Base-by-base conservation (phyloP, 768 basidiomycete genomes). In the Boletus insuetus region DNA sequence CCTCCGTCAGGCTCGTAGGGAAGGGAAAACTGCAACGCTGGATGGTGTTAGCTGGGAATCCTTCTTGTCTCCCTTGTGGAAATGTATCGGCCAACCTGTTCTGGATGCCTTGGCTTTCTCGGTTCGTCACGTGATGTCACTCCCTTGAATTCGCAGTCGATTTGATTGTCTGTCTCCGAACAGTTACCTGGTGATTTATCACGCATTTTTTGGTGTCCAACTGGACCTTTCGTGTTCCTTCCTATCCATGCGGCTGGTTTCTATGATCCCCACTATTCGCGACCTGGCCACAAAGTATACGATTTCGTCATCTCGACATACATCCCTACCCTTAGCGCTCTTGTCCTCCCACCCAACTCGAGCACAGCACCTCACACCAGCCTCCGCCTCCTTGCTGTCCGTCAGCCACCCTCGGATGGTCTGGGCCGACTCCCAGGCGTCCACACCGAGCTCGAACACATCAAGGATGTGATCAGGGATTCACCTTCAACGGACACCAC, bases 361-460 rank as follows among this genome's bases (percentile, higher is more conserved):
- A 12, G 35, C n/a, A 16, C 32, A 5, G 9, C 4, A 24, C 22
- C 39, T 26, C 22, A 4, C 9, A 19, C 12, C 3, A 11, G 24
- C 12, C 16, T 48, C 14, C 22, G 35, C 24, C 35, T 48, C 11
- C 47, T 48, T 29, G 10, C 2, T 47, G 34, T 35, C 34, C 34
- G 34, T 35, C 34, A 35, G 11, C 34, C 34, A 14, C 10, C 34
- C 7, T 12, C 67, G 6, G 59, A 57, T 17, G 61, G 60, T 2
- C 44, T 42, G 10, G 11, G 1, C 9, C 39, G 39, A 31, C 51
- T 68, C 2, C 62, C 58, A 2, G 54, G 54, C 19, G 42, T 56
- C 9, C 41, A 58, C 17, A 55, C 59, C 6, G 53, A 52, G 62
- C 59, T 48, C 69, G 64, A 42, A 70, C 69, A 49, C 68, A 70